Conservation (phyloP, 192 early-diverging fungal species). For the Linnemannia elongata region DNA sequence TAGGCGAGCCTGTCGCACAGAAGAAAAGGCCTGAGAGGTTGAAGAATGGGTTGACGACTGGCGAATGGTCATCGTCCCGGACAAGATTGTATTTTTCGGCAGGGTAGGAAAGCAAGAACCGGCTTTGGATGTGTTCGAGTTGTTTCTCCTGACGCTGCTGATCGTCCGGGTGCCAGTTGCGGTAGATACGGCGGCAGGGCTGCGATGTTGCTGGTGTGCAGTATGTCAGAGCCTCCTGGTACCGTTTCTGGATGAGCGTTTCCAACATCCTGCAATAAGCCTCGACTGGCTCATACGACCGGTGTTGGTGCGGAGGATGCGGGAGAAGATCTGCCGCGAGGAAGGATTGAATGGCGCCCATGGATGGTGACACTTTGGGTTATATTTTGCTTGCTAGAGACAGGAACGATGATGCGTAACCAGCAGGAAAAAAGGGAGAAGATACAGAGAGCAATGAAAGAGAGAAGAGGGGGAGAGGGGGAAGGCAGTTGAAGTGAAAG, state of each 20-base stretch:
- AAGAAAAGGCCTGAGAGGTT: slow-evolving; percentile 55
- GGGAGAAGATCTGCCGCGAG: slow-evolving; percentile 38
- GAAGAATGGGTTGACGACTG: slow-evolving; percentile 46
- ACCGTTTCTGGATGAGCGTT: slow-evolving; percentile 36
- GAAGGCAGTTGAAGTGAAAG: not conserved
- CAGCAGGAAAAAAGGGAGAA: not conserved
- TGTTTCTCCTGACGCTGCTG: slow-evolving; percentile 52
- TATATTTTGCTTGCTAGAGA: slow-evolving; percentile 6
- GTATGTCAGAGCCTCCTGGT: slow-evolving; percentile 47
- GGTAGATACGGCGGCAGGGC: slow-evolving; percentile 53
- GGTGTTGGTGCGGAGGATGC: slow-evolving; percentile 22
- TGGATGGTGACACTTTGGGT: slow-evolving; percentile 19
- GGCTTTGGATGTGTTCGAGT: slow-evolving; percentile 46
- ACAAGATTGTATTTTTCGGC: slow-evolving; percentile 58
- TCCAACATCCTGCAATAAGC: slow-evolving; percentile 52
- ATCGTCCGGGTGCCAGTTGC: slow-evolving; percentile 56
- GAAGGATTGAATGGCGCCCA: slow-evolving; percentile 56
- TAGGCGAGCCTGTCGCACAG: slow-evolving; percentile 50
- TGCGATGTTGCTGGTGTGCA: slow-evolving; percentile 54
- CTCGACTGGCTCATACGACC: slow-evolving; percentile 41
- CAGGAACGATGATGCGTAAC: not conserved
- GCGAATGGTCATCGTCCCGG: slow-evolving; percentile 54
- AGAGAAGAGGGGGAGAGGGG: not conserved
- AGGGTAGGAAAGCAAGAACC: slow-evolving; percentile 53
- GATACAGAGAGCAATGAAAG: not conserved